Evolutionary conservation across 2,329 filamentous ascomycete genomes (phyloP).

Genomic region (Camillea tinctor): DNA sequence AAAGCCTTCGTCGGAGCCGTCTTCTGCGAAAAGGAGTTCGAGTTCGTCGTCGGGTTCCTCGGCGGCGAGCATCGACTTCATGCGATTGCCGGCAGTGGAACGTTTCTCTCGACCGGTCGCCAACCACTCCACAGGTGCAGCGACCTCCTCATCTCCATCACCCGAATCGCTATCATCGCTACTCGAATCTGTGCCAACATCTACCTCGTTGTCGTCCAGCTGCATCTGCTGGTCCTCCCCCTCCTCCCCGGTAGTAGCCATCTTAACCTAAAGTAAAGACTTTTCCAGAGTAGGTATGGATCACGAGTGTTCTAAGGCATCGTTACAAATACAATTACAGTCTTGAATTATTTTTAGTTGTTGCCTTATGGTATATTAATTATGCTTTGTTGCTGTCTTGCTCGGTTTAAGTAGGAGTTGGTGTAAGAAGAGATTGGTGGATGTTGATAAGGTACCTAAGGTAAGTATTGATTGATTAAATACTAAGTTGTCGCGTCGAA

Average conservation of each 20-base stretch:
- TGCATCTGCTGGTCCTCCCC: slow-evolving; percentile 37
- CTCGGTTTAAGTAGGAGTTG: no score
- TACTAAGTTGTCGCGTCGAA: background rate
- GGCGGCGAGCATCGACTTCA: slow-evolving; percentile 74
- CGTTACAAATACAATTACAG: background rate
- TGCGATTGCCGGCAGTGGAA: slow-evolving; percentile 79
- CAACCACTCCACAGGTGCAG: slow-evolving; percentile 60
- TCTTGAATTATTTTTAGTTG: background rate
- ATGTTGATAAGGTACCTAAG: no score
- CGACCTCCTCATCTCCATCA: slow-evolving; percentile 27
- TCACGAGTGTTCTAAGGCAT: background rate
- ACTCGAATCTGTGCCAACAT: slow-evolving; percentile 35
- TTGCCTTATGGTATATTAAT: background rate
- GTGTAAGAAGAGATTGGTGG: no score
- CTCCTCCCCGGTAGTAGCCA: slow-evolving; percentile 41
- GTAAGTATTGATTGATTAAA: no score
- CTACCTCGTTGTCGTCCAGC: slow-evolving; percentile 25
- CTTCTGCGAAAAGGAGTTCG: slow-evolving; percentile 74
- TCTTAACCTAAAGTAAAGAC: slow-evolving; percentile 32
- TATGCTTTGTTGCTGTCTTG: background rate
- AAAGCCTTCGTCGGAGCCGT: slow-evolving; percentile 68
- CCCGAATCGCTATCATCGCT: slow-evolving; percentile 38
- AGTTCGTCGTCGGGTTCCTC: slow-evolving; percentile 69
- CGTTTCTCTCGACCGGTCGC: slow-evolving; percentile 72
- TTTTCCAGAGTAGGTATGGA: background rate